Evolutionary conservation across 164 flowering plant species (phyloP), one percentile per base, ranked within the genome.

Genomic region (Sedum album): DNA sequence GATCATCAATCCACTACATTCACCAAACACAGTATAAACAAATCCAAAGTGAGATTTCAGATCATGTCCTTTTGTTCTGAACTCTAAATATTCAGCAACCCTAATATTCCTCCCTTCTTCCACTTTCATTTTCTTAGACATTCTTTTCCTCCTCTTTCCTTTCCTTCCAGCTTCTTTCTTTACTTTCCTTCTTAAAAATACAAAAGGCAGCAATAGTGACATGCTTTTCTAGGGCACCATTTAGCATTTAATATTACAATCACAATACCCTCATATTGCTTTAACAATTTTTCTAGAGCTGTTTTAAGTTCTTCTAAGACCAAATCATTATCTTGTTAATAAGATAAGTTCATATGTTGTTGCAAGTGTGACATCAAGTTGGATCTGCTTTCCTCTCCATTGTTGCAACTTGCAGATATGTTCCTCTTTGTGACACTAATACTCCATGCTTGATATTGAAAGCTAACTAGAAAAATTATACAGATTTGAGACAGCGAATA

Each of bases 121-220:
- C 60, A 55, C 60, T 55, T 55, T 23, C 28, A 55, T 55, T 55
- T n/a, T 55, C 60, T 55, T 55, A 10, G 28, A 10, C 30, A 10
- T 53, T 26, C 82, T 79, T 73, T 68, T 73, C 68, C 74, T 68
- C 73, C 4, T 17, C 75, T 69, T 73, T 21, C 72, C 61, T 66
- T 38, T 20, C 51, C 36, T 10, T 69, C 68, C 28, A 72, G 71
- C 76, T 76, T 65, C 63, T 74, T 71, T 75, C 78, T 77, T 76
- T 74, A 80, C 73, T 76, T 81, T 79, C 80, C 78, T 25, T 67
- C 35, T 62, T 21, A 55, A 55, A 55, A 55, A 10, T n/a, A 55
- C 53, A 11, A 55, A 55, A 55, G 60, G 30, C 17, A 8, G 60
- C 30, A 55, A 30, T 55, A 51, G 57, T 51, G 26, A 25, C 23